phyloP scores from a whole-genome alignment of 495 filamentous ascomycete species.

The Penicillium malachiteum region DNA sequence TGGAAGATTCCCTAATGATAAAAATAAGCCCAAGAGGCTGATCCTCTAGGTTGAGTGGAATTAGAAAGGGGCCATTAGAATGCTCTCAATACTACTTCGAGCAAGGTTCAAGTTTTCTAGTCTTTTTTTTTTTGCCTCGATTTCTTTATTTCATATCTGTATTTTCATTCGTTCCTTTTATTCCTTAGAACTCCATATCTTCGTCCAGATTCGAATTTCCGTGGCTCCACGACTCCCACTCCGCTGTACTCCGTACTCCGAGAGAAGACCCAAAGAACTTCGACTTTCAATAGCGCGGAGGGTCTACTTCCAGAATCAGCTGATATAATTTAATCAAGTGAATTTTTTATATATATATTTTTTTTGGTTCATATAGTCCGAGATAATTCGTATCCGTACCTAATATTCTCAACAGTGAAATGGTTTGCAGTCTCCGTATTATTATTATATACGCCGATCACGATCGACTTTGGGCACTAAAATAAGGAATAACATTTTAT shows the following conservation, averaged over 20 bases:
- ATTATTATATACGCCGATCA: background rate
- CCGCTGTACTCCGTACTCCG: slow-evolving; percentile 4
- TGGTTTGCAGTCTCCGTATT: no score
- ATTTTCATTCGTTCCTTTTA: background rate
- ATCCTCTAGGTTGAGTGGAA: slow-evolving; percentile 17
- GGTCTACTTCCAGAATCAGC: slow-evolving; percentile 11
- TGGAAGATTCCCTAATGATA: slow-evolving; percentile 13
- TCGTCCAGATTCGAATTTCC: background rate
- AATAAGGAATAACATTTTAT: no score
- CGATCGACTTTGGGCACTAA: background rate
- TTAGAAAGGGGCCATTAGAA: slow-evolving; percentile 7
- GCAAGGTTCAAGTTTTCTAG: background rate
- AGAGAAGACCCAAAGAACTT: background rate
- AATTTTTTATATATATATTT: no score
- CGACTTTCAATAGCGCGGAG: background rate
- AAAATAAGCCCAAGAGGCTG: slow-evolving; percentile 21
- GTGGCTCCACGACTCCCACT: slow-evolving; percentile 1
- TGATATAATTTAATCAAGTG: no score
- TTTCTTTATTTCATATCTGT: background rate
- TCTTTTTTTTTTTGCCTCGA: background rate
- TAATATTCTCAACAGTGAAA: no score
- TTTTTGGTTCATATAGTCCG: no score
- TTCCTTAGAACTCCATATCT: background rate
- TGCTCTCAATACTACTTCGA: slow-evolving; percentile 2
- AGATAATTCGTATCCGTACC: background rate